Percentiles rank a stretch among this genome's conserved stretches.
Evolutionary conservation across 495 filamentous ascomycete species (phyloP).

Genomic region (Penicillium parvum): DNA sequence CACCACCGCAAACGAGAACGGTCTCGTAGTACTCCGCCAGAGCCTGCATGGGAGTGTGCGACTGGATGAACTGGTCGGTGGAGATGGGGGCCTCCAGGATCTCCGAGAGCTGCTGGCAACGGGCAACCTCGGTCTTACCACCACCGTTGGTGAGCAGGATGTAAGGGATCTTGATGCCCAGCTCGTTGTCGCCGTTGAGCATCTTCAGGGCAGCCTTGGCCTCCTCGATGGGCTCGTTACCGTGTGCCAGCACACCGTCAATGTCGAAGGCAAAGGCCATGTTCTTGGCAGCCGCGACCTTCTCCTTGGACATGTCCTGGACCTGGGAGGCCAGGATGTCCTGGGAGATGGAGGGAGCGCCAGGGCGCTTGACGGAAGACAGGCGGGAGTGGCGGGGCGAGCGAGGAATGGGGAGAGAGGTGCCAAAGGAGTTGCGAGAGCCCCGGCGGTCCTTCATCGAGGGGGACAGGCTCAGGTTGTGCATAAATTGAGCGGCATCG

Average conservation of each 20-base stretch:
- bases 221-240: slow-evolving; percentile 74
- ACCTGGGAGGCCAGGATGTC: slow-evolving; percentile 69
- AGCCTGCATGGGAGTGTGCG: slow-evolving; percentile 90
- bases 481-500: slow-evolving; percentile 67
- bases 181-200: slow-evolving; percentile 80
- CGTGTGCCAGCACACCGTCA: slow-evolving; percentile 81
- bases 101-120: slow-evolving; percentile 71
- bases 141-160: slow-evolving; percentile 94
- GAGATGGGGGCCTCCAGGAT: slow-evolving; percentile 71
- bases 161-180: slow-evolving; percentile 82
- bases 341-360: slow-evolving; percentile 49
- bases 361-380: slow-evolving; percentile 45
- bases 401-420: slow-evolving; percentile 69
- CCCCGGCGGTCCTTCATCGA: slow-evolving; percentile 62
- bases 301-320: slow-evolving; percentile 66
- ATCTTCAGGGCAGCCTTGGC: slow-evolving; percentile 81
- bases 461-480: slow-evolving; percentile 62
- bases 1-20: slow-evolving; percentile 81
- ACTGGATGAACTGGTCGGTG: slow-evolving; percentile 87
- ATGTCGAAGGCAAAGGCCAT: slow-evolving; percentile 94
- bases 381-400: slow-evolving; percentile 66
- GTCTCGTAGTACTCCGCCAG: slow-evolving; percentile 78
- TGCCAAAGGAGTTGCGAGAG: slow-evolving; percentile 76
- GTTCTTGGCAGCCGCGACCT: slow-evolving; percentile 58
- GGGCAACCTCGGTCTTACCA: slow-evolving; percentile 81